Percentiles rank a stretch among this genome's conserved stretches.
Conservation (phyloP, 139 green algal genomes). For the Monoraphidium neglectum region DNA sequence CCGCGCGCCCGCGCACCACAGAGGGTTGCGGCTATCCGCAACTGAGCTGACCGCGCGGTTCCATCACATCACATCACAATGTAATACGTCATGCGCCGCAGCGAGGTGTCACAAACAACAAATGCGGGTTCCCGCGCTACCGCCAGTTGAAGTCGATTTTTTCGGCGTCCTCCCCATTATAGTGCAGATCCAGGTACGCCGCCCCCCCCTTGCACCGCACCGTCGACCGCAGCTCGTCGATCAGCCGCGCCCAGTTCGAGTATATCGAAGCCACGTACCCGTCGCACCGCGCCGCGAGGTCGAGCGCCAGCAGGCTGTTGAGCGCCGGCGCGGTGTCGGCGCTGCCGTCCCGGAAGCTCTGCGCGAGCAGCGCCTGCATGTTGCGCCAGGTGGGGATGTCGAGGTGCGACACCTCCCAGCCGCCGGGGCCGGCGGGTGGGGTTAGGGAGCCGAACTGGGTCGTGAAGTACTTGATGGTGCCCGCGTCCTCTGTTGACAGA, state of each 20-base stretch:
- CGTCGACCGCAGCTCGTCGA: conserved; percentile 39
- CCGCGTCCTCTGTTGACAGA: conserved; percentile 37
- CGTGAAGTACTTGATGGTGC: conserved; percentile 22
- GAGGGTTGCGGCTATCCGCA: too few relatives aligned
- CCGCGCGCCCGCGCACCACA: too few relatives aligned
- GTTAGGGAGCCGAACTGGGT: neutral
- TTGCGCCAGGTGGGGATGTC: neutral
- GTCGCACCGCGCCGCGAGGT: conserved; percentile 30
- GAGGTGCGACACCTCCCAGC: neutral
- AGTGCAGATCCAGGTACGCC: conserved; percentile 22
- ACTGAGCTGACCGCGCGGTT: too few relatives aligned
- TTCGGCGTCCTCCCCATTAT: conserved; percentile 7
- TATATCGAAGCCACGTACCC: conserved; percentile 38
- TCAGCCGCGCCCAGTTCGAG: conserved; percentile 44
- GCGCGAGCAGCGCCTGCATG: neutral
- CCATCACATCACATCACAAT: too few relatives aligned
- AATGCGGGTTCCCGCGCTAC: too few relatives aligned
- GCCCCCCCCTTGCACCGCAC: conserved; percentile 39
- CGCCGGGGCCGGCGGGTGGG: neutral
- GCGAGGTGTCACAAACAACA: too few relatives aligned
- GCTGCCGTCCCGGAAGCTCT: conserved; percentile 15
- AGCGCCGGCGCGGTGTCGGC: conserved; percentile 31
- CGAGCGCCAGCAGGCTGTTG: conserved; percentile 30
- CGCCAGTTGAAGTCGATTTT: conserved; percentile 32
- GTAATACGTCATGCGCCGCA: too few relatives aligned